Conservation (phyloP, 805 yeast species). For the Starmerella sp. region DNA sequence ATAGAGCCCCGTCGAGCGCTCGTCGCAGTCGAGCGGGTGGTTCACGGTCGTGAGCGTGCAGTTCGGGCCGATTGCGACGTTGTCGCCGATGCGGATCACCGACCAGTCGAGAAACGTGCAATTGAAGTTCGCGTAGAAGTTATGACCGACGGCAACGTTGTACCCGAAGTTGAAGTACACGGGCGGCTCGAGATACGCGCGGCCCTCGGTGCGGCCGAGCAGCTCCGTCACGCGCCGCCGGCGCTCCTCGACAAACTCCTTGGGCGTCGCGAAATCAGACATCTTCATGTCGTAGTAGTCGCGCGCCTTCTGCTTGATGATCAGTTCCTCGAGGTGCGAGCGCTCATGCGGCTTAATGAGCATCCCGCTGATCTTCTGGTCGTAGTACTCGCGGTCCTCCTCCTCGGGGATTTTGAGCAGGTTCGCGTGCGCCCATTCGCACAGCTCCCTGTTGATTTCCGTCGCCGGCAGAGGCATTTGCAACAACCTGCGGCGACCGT, state of each 20-base stretch:
- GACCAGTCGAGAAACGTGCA: slow-evolving; percentile 47
- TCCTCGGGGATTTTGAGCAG: slow-evolving; percentile 10
- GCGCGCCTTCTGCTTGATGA: slow-evolving; percentile 27
- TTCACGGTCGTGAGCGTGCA: slow-evolving; percentile 50
- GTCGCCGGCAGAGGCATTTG: slow-evolving; percentile 7
- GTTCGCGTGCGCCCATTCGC: slow-evolving; percentile 18
- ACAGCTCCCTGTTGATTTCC: slow-evolving; percentile 12
- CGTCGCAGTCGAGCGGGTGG: slow-evolving; percentile 45
- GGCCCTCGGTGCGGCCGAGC: slow-evolving; percentile 40
- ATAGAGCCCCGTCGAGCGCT: slow-evolving; percentile 37
- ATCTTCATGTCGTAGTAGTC: slow-evolving; percentile 25
- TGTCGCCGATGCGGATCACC: slow-evolving; percentile 47
- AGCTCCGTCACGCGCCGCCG: slow-evolving; percentile 20
- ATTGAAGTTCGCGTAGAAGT: slow-evolving; percentile 47
- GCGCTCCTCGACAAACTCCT: slow-evolving; percentile 27
- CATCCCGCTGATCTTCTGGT: slow-evolving; percentile 44
- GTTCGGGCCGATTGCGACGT: slow-evolving; percentile 52
- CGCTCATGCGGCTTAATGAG: slow-evolving; percentile 32
- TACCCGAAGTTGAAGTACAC: slow-evolving; percentile 58
- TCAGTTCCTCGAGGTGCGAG: slow-evolving; percentile 25
- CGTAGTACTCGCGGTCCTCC: slow-evolving; percentile 33
- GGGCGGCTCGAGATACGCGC: slow-evolving; percentile 41
- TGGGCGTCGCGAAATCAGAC: slow-evolving; percentile 30
- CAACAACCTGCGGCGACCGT: too few species aligned
- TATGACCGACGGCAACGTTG: slow-evolving; percentile 47